These are phyloP conservation scores for Populus simonii DNA, from an alignment of 345 rosid genomes.

Conservation along the genomic window DNA sequence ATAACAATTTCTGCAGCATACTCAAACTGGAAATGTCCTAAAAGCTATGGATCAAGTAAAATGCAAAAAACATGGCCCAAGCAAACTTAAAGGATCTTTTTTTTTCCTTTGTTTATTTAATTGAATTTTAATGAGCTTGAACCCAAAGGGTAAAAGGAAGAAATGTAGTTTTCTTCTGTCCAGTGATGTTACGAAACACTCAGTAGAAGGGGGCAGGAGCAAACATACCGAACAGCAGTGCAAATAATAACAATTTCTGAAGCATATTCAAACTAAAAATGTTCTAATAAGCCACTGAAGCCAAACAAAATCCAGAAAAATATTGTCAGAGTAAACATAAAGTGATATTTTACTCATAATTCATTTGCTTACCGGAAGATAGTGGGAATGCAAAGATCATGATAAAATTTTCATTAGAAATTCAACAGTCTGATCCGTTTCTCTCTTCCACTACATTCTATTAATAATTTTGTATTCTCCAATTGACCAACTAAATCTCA, in stretches of 20 bases:
- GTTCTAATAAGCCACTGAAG: not conserved
- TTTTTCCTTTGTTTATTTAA: too few relatives aligned
- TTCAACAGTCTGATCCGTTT: not conserved
- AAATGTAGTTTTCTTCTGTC: not conserved
- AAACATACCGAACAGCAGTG: not conserved
- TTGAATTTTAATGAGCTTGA: not conserved
- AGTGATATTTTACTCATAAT: not conserved
- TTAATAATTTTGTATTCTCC: not conserved
- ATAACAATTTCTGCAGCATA: not conserved
- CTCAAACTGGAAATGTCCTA: not conserved
- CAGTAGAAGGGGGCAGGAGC: not conserved
- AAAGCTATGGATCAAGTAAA: not conserved
- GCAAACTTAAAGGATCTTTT: too few relatives aligned
- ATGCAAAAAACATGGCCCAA: not conserved
- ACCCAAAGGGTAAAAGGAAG: not conserved
- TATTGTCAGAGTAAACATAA: not conserved
- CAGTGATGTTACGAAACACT: not conserved
- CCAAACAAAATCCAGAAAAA: not conserved
- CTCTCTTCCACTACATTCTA: not conserved
- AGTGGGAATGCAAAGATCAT: not conserved
- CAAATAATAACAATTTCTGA: not conserved
- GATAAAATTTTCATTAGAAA: not conserved
- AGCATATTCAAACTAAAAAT: not conserved
- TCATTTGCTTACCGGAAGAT: not conserved
- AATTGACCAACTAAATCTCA: not conserved